phyloP scores from a whole-genome alignment of 148 eudicot genomes.

The Agrostemma githago region DNA sequence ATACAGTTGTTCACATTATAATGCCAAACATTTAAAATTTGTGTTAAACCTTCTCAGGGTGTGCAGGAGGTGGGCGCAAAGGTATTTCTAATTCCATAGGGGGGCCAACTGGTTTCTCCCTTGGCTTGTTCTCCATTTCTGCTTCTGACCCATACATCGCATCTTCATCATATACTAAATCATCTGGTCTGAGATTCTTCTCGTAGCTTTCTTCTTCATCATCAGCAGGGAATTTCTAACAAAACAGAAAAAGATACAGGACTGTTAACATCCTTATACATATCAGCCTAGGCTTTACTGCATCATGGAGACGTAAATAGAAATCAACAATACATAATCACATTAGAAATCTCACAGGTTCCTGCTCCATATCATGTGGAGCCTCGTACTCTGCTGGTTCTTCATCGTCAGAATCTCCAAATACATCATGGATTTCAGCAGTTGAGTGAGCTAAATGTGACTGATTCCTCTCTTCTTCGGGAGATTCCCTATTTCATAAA shows the following conservation, averaged over 20 bases:
- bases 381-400: constrained; percentile 65
- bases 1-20: neutral
- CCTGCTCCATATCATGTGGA: constrained; percentile 61
- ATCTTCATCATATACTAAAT: constrained; percentile 79
- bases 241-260: constrained; percentile 4
- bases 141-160: constrained; percentile 79
- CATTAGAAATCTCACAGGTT: constrained; percentile 42
- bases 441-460: constrained; percentile 53
- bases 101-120: constrained; percentile 84
- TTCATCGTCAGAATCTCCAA: constrained; percentile 99
- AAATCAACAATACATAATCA: neutral
- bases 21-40: neutral
- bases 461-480: constrained; percentile 72
- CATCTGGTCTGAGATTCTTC: constrained; percentile 69
- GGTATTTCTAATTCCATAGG: constrained; percentile 90
- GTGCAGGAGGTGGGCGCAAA: constrained; percentile 81
- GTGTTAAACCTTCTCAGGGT: constrained; percentile 55
- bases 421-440: constrained; percentile 91
- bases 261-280: constrained; percentile 1
- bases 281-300: neutral
- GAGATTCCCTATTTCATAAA: constrained; percentile 39
- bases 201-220: constrained; percentile 82
- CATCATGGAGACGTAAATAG: constrained; percentile 19
- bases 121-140: constrained; percentile 60
- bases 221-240: constrained; percentile 61